Percentiles rank a stretch among this genome's conserved stretches.
These are phyloP conservation scores for Asterophora parasitica DNA, from an alignment of 768 basidiomycete species.

Conservation along the genomic window DNA sequence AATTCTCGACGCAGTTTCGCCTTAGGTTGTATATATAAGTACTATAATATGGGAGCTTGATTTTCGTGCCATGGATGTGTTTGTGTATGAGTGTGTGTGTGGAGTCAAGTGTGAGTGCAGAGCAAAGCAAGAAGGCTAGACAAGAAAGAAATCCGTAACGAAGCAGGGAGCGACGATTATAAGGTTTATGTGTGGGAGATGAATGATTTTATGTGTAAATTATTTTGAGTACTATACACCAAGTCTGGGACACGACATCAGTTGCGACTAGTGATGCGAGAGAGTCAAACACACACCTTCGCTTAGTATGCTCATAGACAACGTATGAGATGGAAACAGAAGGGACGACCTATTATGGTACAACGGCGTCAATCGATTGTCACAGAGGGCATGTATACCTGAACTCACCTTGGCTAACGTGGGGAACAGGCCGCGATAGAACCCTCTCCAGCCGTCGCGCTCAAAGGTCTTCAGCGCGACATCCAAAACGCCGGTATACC, in stretches of 20 bases:
- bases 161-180: slow-evolving; percentile 5
- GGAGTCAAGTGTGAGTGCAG: slow-evolving; percentile 3
- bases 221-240: slow-evolving; percentile 44
- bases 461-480: slow-evolving; percentile 76
- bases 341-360: slow-evolving; percentile 69
- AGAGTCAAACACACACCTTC: slow-evolving; percentile 45
- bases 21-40: slow-evolving; percentile 12
- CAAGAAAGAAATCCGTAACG: slow-evolving; percentile 1
- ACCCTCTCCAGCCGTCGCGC: slow-evolving; percentile 88
- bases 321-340: slow-evolving; percentile 97
- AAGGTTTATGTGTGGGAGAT: slow-evolving; percentile 4
- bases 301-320: slow-evolving; percentile 85
- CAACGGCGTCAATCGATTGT: slow-evolving; percentile 1
- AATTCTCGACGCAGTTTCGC: slow-evolving; percentile 1
- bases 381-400: not conserved
- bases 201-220: slow-evolving; percentile 7
- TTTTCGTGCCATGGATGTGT: not conserved
- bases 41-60: slow-evolving; percentile 14
- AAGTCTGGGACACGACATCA: slow-evolving; percentile 37
- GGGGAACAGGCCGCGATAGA: slow-evolving; percentile 90
- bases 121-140: slow-evolving; percentile 10
- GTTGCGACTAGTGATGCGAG: slow-evolving; percentile 1
- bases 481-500: slow-evolving; percentile 84
- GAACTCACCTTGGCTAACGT: slow-evolving; percentile 79
- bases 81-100: not conserved